Conservation (phyloP, 768 basidiomycete species). For the Russula foetens region DNA sequence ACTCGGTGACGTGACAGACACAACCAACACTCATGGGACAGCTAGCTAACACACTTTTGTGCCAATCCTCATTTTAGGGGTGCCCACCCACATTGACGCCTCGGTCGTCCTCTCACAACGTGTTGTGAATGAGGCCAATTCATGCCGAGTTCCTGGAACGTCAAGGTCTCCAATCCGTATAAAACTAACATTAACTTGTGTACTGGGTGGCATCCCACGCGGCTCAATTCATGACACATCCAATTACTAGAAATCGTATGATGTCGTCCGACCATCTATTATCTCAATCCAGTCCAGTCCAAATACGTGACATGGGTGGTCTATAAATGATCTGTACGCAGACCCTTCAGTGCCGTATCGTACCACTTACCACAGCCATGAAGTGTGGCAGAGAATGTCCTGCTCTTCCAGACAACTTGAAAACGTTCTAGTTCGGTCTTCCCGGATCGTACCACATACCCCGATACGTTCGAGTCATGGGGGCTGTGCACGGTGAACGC, state of each 20-base stretch:
- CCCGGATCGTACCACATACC: background rate
- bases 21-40: background rate
- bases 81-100: background rate
- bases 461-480: background rate
- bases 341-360: background rate
- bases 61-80: constrained; percentile 3
- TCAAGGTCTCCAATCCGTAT: background rate
- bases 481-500: background rate
- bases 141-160: constrained; percentile 6
- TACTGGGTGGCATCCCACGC: constrained; percentile 5
- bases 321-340: constrained; percentile 7
- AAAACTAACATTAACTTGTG: constrained; percentile 9
- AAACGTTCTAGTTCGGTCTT: background rate
- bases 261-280: background rate
- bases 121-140: constrained; percentile 16
- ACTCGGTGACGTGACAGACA: constrained; percentile 6
- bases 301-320: constrained; percentile 12
- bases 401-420: background rate
- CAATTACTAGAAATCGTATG: constrained; percentile 5
- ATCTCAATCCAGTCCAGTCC: background rate
- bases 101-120: constrained; percentile 1
- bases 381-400: background rate
- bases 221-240: constrained; percentile 8
- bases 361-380: background rate
- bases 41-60: background rate